Base-by-base conservation (phyloP, 2,329 filamentous ascomycete genomes). In the Lanzia echinophila region DNA sequence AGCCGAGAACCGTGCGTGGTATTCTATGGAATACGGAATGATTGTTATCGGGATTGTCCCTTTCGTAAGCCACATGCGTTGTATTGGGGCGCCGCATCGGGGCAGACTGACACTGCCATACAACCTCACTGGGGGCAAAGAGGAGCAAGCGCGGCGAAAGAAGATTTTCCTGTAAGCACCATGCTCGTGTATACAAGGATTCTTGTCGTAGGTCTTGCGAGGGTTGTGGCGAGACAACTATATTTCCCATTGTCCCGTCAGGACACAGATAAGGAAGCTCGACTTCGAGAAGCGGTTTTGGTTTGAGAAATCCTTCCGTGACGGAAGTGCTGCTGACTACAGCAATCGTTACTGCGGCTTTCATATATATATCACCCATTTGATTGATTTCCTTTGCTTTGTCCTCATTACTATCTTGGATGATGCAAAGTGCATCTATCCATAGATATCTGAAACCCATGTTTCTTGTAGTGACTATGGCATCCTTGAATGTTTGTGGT, bases 101-200 rank as follows among this genome's bases (percentile, higher is more conserved):
- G 5, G 15, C 19, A 1, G 50, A 43, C 33, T 57, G 51, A 31
- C 58, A 60, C 13, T 56, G 52, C 58, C 58, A 60, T 12, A 58
- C 24, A 8, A 56, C 56, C 36, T 15, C 36, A 5, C 4, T 19
- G 38, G 24, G 8, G 24, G 24, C 8, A 28, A 17, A 41, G 38
- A 41, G 7, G 15, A 41, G 38, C 15, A 41, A 17, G n/a, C 38
- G 38, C 2, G 7, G 38, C 6, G 38, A 41, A 8, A 41, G n/a
- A n/a, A n/a, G 20, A 20, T n/a, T 17, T 41, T 41, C 38, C 38
- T 41, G 38, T 20, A 41, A 20, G n/a, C n/a, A 17, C 38, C 38
- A 41, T 15, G 15, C 36, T 39, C 36, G 36, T 4, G 36, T 39
- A 11, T 39, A 39, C 6, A 39, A 19, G 36, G 11, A 39, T 39